phyloP scores from a whole-genome alignment of 2,329 filamentous ascomycete genomes.

The Rachicladosporium sp. region DNA sequence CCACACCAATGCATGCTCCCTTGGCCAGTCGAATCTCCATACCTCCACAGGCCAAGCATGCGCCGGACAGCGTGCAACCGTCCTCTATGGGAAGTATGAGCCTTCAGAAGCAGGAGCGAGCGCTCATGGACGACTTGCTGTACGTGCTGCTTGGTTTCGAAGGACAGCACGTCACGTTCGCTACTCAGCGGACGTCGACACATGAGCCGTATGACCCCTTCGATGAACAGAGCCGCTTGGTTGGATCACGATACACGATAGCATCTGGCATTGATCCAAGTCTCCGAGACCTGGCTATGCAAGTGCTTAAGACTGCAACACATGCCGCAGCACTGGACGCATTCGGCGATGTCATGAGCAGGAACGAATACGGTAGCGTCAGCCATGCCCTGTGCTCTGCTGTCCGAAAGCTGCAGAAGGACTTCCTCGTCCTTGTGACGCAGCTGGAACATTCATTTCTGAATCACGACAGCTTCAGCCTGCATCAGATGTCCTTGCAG shows the following conservation, averaged over 20 bases:
- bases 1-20: slow-evolving; percentile 48
- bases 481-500: slow-evolving; percentile 87
- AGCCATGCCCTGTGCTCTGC: slow-evolving; percentile 95
- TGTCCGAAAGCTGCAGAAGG: slow-evolving; percentile 78
- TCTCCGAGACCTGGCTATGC: slow-evolving; percentile 70
- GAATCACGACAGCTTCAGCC: slow-evolving; percentile 75
- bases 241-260: slow-evolving; percentile 70
- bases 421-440: slow-evolving; percentile 84
- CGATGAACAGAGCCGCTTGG: slow-evolving; percentile 74
- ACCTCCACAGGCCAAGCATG: slow-evolving; percentile 50
- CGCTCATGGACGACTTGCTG: slow-evolving; percentile 77
- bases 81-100: slow-evolving; percentile 56
- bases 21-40: slow-evolving; percentile 56
- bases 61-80: slow-evolving; percentile 58
- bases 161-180: slow-evolving; percentile 86
- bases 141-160: slow-evolving; percentile 98
- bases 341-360: slow-evolving; percentile 88
- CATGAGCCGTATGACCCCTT: slow-evolving; percentile 64
- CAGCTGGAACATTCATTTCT: slow-evolving; percentile 90
- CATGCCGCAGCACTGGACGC: slow-evolving; percentile 85
- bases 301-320: slow-evolving; percentile 88
- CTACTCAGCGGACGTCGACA: slow-evolving; percentile 14
- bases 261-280: slow-evolving; percentile 80
- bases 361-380: slow-evolving; percentile 84
- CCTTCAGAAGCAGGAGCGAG: slow-evolving; percentile 71